Evolutionary conservation across 805 yeast species (phyloP).

Genomic region (Metschnikowia orientalis): DNA sequence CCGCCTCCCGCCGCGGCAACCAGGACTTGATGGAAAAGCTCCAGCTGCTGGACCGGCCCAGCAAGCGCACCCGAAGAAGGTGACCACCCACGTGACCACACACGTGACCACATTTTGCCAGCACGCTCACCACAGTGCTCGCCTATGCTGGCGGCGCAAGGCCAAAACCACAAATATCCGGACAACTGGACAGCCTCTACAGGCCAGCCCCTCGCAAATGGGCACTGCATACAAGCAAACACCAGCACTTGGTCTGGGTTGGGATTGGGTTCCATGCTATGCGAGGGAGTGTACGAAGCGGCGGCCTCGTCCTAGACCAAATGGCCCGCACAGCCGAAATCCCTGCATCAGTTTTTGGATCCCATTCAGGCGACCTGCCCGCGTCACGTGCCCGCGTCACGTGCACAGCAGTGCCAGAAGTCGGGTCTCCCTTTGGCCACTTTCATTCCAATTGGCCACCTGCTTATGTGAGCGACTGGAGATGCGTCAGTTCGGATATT

Average conservation of each 20-base stretch:
- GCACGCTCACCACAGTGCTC: background rate
- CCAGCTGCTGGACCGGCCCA: conserved; percentile 11
- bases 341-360: too few species aligned
- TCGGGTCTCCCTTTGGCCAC: too few species aligned
- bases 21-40: conserved; percentile 15
- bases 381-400: too few species aligned
- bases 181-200: conserved; percentile 1
- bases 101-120: background rate
- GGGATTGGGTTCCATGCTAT: background rate
- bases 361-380: too few species aligned
- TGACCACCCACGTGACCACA: background rate
- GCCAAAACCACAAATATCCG: conserved; percentile 3
- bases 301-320: too few species aligned
- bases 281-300: background rate
- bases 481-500: too few species aligned
- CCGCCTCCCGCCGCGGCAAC: conserved; percentile 10
- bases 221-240: conserved; percentile 4
- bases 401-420: too few species aligned
- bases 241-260: conserved; percentile 4
- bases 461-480: too few species aligned
- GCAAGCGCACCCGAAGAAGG: conserved; percentile 9
- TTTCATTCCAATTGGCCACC: too few species aligned
- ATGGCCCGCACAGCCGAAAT: too few species aligned
- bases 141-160: conserved; percentile 1
- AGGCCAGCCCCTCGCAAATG: conserved; percentile 4